phyloP scores from a whole-genome alignment of 1,284 basidiomycete species.

The Cryptococcus sp. region DNA sequence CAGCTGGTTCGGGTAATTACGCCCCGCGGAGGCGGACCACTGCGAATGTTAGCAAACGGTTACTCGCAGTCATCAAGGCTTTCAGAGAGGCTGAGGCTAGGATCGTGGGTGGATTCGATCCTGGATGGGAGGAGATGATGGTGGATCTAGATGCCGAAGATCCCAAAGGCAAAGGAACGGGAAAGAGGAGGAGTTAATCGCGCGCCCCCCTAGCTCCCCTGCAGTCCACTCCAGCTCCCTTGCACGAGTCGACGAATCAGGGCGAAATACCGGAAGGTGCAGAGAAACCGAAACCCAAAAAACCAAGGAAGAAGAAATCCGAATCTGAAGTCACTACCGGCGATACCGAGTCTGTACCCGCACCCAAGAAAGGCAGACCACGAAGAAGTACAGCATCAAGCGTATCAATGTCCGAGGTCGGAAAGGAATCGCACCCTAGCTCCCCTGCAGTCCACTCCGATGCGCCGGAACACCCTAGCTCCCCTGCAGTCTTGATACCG shows the following conservation, averaged over 20 bases:
- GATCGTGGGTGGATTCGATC: constrained; percentile 14
- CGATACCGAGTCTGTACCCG: background rate
- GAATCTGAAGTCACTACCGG: background rate
- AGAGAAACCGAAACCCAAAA: background rate
- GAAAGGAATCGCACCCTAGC: too few species aligned
- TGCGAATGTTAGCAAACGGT: constrained; percentile 72
- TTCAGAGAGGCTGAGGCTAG: constrained; percentile 59
- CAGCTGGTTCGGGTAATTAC: constrained; percentile 54
- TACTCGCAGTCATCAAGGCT: constrained; percentile 83
- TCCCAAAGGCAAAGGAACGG: constrained; percentile 33
- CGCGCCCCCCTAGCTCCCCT: constrained; percentile 4
- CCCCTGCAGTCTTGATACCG: background rate
- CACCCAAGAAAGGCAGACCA: background rate
- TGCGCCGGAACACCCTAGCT: too few species aligned
- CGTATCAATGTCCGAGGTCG: background rate
- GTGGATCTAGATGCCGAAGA: constrained; percentile 38
- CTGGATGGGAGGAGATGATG: constrained; percentile 43
- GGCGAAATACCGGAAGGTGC: background rate
- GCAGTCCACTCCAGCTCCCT: too few species aligned
- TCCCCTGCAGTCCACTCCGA: too few species aligned
- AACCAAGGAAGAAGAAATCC: background rate
- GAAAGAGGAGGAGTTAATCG: constrained; percentile 14
- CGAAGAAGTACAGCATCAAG: background rate
- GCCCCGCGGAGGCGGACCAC: constrained; percentile 72
- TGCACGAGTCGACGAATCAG: too few species aligned